Conservation (phyloP, 352 stramenopile genomes). For the Phytopythium cucurbitacearum region DNA sequence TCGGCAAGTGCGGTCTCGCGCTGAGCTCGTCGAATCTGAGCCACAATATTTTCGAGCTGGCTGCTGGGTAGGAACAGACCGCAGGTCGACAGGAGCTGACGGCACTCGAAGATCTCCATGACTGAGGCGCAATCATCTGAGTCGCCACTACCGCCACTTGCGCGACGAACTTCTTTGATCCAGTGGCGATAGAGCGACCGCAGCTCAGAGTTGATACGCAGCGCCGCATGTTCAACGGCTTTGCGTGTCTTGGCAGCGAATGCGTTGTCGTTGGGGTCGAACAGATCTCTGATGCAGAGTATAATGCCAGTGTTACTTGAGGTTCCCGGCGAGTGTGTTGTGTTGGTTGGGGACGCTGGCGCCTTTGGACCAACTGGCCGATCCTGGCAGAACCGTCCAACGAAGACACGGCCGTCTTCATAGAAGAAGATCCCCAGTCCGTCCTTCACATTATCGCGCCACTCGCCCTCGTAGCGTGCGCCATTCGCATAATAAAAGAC, state of each 20-base stretch:
- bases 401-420: slow-evolving; percentile 58
- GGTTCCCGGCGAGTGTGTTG: slow-evolving; percentile 6
- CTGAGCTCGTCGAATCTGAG: slow-evolving; percentile 31
- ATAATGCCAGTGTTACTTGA: slow-evolving; percentile 23
- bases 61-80: slow-evolving; percentile 34
- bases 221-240: slow-evolving; percentile 38
- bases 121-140: slow-evolving; percentile 20
- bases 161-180: slow-evolving; percentile 20
- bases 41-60: slow-evolving; percentile 33
- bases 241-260: slow-evolving; percentile 39
- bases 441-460: slow-evolving; percentile 77
- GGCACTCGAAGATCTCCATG: slow-evolving; percentile 49
- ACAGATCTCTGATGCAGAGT: slow-evolving; percentile 52
- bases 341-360: neutral
- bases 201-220: slow-evolving; percentile 64
- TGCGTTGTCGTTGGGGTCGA: slow-evolving; percentile 15
- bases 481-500: slow-evolving; percentile 88
- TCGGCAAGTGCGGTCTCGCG: slow-evolving; percentile 17
- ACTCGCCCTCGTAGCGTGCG: slow-evolving; percentile 79
- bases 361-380: slow-evolving; percentile 17
- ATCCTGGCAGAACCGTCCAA: slow-evolving; percentile 42
- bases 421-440: slow-evolving; percentile 68
- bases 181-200: slow-evolving; percentile 54
- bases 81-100: slow-evolving; percentile 37
- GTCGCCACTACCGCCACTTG: slow-evolving; percentile 4